Conservation (phyloP, 768 basidiomycete genomes). For the Leucogyrophana mollusca region DNA sequence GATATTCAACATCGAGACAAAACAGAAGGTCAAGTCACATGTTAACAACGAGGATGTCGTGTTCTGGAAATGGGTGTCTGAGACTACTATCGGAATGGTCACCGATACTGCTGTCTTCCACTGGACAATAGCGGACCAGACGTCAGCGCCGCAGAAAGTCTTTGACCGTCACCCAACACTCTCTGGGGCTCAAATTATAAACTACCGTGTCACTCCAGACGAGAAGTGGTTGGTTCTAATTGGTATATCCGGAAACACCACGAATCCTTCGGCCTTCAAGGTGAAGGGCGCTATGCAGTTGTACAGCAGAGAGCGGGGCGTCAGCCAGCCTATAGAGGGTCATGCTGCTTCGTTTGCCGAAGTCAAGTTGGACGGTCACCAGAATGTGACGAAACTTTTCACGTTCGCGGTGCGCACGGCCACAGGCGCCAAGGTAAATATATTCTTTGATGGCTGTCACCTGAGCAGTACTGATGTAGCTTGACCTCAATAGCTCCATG, state of each 20-base stretch:
- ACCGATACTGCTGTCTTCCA: conserved; percentile 93
- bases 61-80: conserved; percentile 99
- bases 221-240: conserved; percentile 98
- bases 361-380: conserved; percentile 86
- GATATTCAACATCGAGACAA: conserved; percentile 96
- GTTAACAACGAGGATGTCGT: conserved; percentile 90
- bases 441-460: too few relatives aligned
- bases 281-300: conserved; percentile 98
- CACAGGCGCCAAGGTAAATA: conserved; percentile 91
- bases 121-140: conserved; percentile 78
- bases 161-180: conserved; percentile 97
- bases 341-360: conserved; percentile 97
- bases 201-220: conserved; percentile 89
- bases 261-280: conserved; percentile 95
- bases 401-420: conserved; percentile 94
- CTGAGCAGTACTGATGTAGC: too few relatives aligned
- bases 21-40: conserved; percentile 97
- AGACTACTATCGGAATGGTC: conserved; percentile 90
- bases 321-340: conserved; percentile 97
- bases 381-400: conserved; percentile 86
- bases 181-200: conserved; percentile 94
- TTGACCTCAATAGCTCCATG: too few relatives aligned
- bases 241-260: conserved; percentile 89
- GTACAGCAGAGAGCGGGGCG: conserved; percentile 88
- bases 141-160: conserved; percentile 83